Evolutionary conservation across 2,329 filamentous ascomycete genomes (phyloP).

Genomic region (Colletotrichum gigasporum): DNA sequence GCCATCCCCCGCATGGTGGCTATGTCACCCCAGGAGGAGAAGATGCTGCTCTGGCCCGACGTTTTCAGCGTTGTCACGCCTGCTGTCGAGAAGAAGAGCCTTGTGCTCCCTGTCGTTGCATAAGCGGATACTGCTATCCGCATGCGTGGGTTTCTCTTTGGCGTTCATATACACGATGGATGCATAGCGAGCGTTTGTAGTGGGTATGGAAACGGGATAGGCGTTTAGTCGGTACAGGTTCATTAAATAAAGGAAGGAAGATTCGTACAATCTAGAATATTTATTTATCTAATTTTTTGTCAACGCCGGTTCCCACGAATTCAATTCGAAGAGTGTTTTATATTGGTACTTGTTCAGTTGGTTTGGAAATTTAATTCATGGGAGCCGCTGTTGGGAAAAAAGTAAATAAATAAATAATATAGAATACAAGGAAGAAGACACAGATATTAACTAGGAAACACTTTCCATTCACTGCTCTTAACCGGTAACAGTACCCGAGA

Average conservation of each 20-base stretch:
- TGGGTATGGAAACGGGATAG: neutral
- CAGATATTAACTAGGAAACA: no score
- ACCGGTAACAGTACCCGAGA: no score
- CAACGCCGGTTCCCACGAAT: no score
- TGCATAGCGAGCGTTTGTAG: conserved; percentile 26
- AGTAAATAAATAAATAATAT: no score
- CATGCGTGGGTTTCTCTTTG: neutral
- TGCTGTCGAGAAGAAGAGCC: conserved; percentile 34
- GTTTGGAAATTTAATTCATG: no score
- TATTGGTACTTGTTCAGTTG: no score
- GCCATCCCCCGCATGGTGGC: conserved; percentile 51
- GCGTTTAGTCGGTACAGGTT: neutral
- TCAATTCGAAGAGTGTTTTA: no score
- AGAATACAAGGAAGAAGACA: no score
- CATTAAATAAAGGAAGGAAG: neutral
- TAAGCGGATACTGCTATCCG: neutral
- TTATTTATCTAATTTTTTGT: no score
- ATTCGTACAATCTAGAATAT: no score
- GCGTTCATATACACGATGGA: neutral
- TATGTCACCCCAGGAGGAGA: conserved; percentile 63
- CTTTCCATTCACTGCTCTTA: no score
- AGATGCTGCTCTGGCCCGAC: conserved; percentile 71
- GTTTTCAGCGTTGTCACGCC: conserved; percentile 57
- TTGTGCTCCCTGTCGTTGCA: conserved; percentile 13
- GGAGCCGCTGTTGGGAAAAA: no score